These are phyloP conservation scores for Clonostachys rosea DNA, from an alignment of 2,329 filamentous ascomycete genomes.

Conservation along the genomic window DNA sequence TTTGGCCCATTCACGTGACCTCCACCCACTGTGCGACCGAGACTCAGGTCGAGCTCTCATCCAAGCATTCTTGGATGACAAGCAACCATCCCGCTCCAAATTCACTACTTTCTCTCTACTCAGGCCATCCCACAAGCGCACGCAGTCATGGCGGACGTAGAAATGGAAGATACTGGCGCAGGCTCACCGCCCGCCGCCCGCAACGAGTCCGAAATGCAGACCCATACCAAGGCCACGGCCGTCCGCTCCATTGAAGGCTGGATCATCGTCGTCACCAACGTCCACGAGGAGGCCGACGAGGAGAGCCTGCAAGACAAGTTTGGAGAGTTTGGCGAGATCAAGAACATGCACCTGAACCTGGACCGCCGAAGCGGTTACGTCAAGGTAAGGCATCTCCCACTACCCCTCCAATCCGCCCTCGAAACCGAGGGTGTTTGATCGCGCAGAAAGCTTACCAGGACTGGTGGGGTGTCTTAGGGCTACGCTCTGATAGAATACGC, in stretches of 20 bases:
- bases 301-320: conserved; percentile 75
- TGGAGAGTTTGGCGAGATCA: conserved; percentile 80
- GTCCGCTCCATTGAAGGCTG: conserved; percentile 86
- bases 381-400: conserved; percentile 50
- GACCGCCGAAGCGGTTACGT: conserved; percentile 81
- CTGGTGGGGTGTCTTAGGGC: conserved; percentile 45
- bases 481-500: conserved; percentile 84
- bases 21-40: no score
- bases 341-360: conserved; percentile 80
- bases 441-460: neutral
- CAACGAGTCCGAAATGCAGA: conserved; percentile 64
- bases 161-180: conserved; percentile 53
- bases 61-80: no score
- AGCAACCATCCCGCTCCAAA: no score
- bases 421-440: neutral
- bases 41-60: no score
- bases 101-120: no score
- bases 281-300: conserved; percentile 83
- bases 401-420: neutral
- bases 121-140: no score
- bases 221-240: conserved; percentile 68
- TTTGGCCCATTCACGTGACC: no score
- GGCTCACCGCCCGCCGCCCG: conserved; percentile 28
- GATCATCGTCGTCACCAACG: conserved; percentile 83
- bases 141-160: conserved; percentile 15